Base-by-base conservation (phyloP, 805 yeast species). In the Blastobotrys mokoenaii region DNA sequence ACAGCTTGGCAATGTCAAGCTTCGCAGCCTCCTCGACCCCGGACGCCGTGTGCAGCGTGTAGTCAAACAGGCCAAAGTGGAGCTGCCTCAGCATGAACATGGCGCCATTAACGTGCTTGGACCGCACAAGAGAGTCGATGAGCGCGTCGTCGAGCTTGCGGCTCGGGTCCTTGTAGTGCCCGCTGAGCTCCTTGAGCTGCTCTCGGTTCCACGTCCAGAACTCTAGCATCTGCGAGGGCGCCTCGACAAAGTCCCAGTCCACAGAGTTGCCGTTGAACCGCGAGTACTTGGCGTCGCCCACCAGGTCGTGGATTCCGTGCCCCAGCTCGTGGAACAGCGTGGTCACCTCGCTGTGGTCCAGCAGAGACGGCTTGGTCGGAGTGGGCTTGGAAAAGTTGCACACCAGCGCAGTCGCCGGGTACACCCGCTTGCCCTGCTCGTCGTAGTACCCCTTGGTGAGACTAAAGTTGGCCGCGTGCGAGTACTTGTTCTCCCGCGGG, bases 301-400 rank as follows among this genome's bases (percentile, higher is more conserved):
- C 71, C 40, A 84, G 65, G 53, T 79, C 82, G 63, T 86, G 96
- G 46, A 86, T 82, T 46, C 94, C 95, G 58, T 86, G 95, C 20
- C 95, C 95, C 52, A 85, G 71, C 63, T 86, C 95, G 59, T 86
- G 95, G 79, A 86, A 86, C 54, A 86, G 82, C 0, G 95, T 86
- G 17, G 79, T 79, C 10, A 85, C 85, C 60, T 85, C 94, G 51
- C 69, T 70, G 60, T 86, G 95, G 56, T 81, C 80, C 56, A 86
- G 72, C 53, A 86, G 69, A 1, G 89, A 77, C 16, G 90, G 94
- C 59, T 80, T 83, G 20, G 71, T 75, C 14, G 68, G 65, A 3
- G 82, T 73, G 38, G 90, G 87, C 58, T 80, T 80, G 27, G 93
- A 80, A 63, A 86, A 86, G 63, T 84, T 86, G 67, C 95, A 84